These are phyloP conservation scores for Emmonsiellopsis sp. DNA, from an alignment of 2,329 filamentous ascomycete genomes.

Conservation along the genomic window DNA sequence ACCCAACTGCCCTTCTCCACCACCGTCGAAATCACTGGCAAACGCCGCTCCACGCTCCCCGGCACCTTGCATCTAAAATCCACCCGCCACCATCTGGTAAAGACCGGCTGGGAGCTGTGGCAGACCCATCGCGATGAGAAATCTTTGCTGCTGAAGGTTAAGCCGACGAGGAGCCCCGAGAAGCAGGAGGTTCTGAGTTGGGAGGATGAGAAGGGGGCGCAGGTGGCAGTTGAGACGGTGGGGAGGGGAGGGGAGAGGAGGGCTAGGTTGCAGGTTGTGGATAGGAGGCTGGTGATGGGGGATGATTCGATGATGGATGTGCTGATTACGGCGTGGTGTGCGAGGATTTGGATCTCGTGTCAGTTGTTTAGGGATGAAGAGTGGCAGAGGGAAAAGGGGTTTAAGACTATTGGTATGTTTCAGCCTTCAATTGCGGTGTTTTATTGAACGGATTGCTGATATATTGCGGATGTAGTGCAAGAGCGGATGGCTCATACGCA, in stretches of 20 bases:
- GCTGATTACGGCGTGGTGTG: constrained; percentile 12
- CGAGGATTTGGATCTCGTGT: constrained; percentile 9
- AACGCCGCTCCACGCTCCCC: constrained; percentile 9
- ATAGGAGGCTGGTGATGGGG: constrained; percentile 6
- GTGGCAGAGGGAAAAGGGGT: constrained; percentile 1
- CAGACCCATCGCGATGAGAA: neutral
- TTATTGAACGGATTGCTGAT: too few species aligned
- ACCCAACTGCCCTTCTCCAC: constrained; percentile 6
- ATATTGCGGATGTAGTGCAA: too few species aligned
- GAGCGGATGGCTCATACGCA: too few species aligned
- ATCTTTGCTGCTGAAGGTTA: constrained; percentile 8
- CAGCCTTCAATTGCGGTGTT: neutral
- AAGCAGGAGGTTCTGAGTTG: constrained; percentile 7
- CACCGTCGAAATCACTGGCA: constrained; percentile 11
- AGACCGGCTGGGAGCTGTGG: constrained; percentile 10
- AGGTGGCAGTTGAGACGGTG: constrained; percentile 10
- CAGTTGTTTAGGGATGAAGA: constrained; percentile 6
- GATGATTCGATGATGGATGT: constrained; percentile 9
- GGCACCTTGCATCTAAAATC: constrained; percentile 4
- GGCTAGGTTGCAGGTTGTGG: constrained; percentile 10
- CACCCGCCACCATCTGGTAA: constrained; percentile 5
- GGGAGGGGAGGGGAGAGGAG: neutral
- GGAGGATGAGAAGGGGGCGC: constrained; percentile 7
- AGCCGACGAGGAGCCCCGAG: constrained; percentile 6
- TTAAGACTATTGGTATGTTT: constrained; percentile 1